Evolutionary conservation across 257 asterid genomes (phyloP).

Genomic region (Cruciata laevipes): DNA sequence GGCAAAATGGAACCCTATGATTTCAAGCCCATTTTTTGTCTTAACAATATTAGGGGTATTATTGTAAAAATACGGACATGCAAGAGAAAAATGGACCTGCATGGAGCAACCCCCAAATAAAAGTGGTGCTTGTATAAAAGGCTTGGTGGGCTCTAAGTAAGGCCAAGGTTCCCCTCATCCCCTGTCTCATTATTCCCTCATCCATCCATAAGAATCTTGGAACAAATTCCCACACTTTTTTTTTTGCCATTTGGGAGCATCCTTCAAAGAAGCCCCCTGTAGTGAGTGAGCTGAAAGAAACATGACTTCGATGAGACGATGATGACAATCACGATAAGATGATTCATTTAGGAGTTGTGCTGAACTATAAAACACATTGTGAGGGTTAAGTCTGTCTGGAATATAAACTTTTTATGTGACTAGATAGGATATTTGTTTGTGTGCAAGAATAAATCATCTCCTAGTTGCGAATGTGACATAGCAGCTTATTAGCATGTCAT

Average conservation of each 20-base stretch:
- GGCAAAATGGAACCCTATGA: too few relatives aligned
- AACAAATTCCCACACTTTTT: constrained; percentile 50
- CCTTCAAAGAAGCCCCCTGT: constrained; percentile 28
- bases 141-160: constrained; percentile 2
- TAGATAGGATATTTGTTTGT: constrained; percentile 6
- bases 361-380: constrained; percentile 7
- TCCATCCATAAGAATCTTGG: constrained; percentile 49
- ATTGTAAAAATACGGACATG: too few relatives aligned
- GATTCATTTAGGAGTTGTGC: background rate
- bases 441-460: constrained; percentile 11
- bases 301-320: constrained; percentile 1
- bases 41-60: too few relatives aligned
- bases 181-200: constrained; percentile 36
- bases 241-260: constrained; percentile 36
- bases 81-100: too few relatives aligned
- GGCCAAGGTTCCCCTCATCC: constrained; percentile 28
- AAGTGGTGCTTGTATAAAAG: background rate
- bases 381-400: constrained; percentile 19
- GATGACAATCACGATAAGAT: constrained; percentile 9
- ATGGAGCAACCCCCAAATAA: too few relatives aligned
- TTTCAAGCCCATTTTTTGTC: too few relatives aligned
- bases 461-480: background rate
- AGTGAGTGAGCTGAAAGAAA: constrained; percentile 10
- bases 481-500: background rate
- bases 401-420: constrained; percentile 19